Conservation (phyloP, 2,329 filamentous ascomycete species). For the Paecilomyces dactylethromorphus region DNA sequence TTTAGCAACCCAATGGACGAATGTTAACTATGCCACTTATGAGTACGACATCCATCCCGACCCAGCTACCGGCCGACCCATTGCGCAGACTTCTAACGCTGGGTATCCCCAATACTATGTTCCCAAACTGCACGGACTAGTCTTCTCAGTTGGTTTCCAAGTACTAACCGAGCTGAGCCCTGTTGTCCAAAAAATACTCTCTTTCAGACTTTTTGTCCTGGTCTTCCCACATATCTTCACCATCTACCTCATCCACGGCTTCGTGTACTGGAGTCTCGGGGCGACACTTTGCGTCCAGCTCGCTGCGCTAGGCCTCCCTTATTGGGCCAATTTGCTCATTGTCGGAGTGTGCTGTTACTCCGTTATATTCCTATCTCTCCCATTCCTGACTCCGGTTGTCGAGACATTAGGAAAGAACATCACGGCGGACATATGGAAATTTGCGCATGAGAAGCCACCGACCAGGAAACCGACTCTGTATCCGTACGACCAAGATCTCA, state of each 20-base stretch:
- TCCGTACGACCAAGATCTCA: conserved; percentile 9
- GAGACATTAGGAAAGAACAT: conserved; percentile 12
- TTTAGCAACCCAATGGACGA: conserved; percentile 28
- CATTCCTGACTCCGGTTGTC: conserved; percentile 14
- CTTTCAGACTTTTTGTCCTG: conserved; percentile 30
- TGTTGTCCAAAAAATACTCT: conserved; percentile 36
- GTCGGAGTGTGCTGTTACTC: conserved; percentile 13
- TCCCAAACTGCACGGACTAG: conserved; percentile 38
- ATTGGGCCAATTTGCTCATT: conserved; percentile 16
- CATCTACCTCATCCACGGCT: conserved; percentile 43
- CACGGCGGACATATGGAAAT: conserved; percentile 8
- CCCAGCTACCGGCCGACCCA: conserved; percentile 26
- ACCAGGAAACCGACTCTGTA: conserved; percentile 10
- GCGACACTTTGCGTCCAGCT: conserved; percentile 14
- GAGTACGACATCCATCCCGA: conserved; percentile 42
- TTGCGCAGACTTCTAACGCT: conserved; percentile 24
- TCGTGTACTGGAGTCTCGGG: conserved; percentile 25
- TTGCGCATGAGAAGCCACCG: conserved; percentile 8
- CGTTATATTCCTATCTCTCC: conserved; percentile 10
- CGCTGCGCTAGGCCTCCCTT: conserved; percentile 11
- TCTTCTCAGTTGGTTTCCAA: conserved; percentile 32
- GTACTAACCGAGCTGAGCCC: conserved; percentile 28
- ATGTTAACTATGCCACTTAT: conserved; percentile 31
- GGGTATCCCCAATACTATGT: conserved; percentile 40
- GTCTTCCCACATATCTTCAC: conserved; percentile 46